Evolutionary conservation across 2,329 filamentous ascomycete genomes (phyloP).

Genomic region (Colletotrichum liriopes): DNA sequence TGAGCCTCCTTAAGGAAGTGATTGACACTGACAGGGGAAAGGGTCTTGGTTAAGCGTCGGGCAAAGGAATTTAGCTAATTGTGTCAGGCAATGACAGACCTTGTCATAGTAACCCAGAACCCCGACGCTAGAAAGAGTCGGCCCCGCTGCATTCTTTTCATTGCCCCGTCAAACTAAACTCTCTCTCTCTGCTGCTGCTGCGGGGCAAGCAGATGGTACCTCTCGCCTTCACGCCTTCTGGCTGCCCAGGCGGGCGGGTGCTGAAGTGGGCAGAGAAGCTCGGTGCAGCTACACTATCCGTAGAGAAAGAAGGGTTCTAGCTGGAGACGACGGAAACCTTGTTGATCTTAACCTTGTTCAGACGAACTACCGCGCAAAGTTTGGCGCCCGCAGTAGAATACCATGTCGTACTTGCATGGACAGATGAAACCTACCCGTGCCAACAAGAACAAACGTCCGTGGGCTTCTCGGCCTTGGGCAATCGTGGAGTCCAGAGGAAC

Average conservation of each 20-base stretch:
- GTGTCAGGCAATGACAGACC: too few relatives aligned
- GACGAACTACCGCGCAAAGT: conserved; percentile 7
- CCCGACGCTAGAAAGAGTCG: background rate
- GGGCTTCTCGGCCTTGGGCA: background rate
- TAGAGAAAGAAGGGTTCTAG: background rate
- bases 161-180: background rate
- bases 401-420: background rate
- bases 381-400: background rate
- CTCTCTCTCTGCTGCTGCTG: background rate
- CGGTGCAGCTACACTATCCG: too few relatives aligned
- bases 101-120: too few relatives aligned
- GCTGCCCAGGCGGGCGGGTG: conserved; percentile 2
- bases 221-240: background rate
- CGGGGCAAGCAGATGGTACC: background rate
- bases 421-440: background rate
- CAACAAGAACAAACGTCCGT: background rate
- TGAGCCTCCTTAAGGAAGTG: too few relatives aligned
- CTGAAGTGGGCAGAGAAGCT: conserved; percentile 6
- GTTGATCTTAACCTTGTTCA: conserved; percentile 25
- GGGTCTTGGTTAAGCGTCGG: too few relatives aligned
- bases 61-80: too few relatives aligned
- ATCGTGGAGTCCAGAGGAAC: background rate
- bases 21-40: too few relatives aligned
- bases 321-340: background rate
- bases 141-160: background rate